Evolutionary conservation across 2,329 filamentous ascomycete species (phyloP).

Genomic region (Xenoacremonium recifei): DNA sequence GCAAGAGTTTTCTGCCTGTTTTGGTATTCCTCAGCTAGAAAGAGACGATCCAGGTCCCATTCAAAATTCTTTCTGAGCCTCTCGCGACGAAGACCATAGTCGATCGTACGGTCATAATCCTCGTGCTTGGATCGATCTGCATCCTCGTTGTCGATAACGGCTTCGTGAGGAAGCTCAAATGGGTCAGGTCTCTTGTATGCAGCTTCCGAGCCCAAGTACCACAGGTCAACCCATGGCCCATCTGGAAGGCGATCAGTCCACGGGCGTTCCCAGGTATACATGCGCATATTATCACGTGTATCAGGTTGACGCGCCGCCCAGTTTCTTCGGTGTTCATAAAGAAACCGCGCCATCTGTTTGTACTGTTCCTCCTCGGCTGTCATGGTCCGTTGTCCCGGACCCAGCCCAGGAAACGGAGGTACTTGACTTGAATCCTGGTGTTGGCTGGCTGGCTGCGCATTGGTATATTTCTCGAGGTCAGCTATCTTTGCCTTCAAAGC

Average conservation of each 20-base stretch:
- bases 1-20: background rate
- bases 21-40: constrained; percentile 3
- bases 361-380: no score
- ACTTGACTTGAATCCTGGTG: no score
- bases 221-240: no score
- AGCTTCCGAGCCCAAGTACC: no score
- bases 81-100: constrained; percentile 6
- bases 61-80: constrained; percentile 10
- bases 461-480: background rate
- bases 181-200: background rate
- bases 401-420: no score
- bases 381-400: no score
- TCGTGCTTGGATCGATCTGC: background rate
- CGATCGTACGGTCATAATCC: constrained; percentile 2
- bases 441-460: background rate
- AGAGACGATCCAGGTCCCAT: constrained; percentile 14
- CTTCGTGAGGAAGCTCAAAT: background rate
- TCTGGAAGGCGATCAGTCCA: no score
- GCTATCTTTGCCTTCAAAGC: background rate
- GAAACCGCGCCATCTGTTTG: background rate
- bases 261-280: no score
- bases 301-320: no score
- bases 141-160: background rate
- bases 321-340: background rate
- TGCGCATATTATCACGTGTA: no score